Evolutionary conservation across 345 rosid species (phyloP).

Genomic region (Hypericum androsaemum): DNA sequence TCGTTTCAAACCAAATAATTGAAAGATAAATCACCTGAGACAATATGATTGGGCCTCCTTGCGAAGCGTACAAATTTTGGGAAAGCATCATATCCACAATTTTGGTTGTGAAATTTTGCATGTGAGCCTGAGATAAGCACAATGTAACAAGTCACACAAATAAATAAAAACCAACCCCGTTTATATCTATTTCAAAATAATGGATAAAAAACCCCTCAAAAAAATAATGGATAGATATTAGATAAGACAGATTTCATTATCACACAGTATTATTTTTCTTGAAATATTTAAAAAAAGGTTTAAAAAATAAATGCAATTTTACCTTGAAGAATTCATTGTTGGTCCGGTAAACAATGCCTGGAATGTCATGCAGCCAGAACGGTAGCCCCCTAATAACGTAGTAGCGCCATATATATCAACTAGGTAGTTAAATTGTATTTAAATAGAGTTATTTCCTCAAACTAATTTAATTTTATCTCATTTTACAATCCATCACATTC

Average conservation of each 20-base stretch:
- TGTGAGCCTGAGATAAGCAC: slow-evolving; percentile 38
- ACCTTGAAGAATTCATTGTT: slow-evolving; percentile 84
- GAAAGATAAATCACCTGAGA: slow-evolving; percentile 42
- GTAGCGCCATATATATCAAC: slow-evolving; percentile 36
- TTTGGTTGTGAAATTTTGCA: slow-evolving; percentile 45
- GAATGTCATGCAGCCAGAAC: slow-evolving; percentile 68
- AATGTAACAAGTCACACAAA: too few relatives aligned
- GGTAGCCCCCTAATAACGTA: slow-evolving; percentile 54
- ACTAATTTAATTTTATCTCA: too few relatives aligned
- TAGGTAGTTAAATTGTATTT: slow-evolving; percentile 19
- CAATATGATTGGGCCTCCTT: slow-evolving; percentile 82
- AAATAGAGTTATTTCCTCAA: too few relatives aligned
- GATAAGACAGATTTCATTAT: neutral
- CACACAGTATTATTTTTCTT: neutral
- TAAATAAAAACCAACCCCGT: too few relatives aligned
- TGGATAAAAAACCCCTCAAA: too few relatives aligned
- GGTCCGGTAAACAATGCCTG: slow-evolving; percentile 58
- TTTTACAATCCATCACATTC: too few relatives aligned
- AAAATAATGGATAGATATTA: neutral
- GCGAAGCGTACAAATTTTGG: slow-evolving; percentile 59
- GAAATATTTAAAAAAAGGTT: neutral
- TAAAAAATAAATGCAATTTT: neutral
- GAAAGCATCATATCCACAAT: slow-evolving; percentile 64
- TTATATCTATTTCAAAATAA: too few relatives aligned
- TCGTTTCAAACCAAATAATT: too few relatives aligned